Percentiles rank a stretch among this genome's conserved stretches.
These are phyloP conservation scores for Blastobotrys indianensis DNA, from an alignment of 1,139 yeast genomes.

Conservation along the genomic window DNA sequence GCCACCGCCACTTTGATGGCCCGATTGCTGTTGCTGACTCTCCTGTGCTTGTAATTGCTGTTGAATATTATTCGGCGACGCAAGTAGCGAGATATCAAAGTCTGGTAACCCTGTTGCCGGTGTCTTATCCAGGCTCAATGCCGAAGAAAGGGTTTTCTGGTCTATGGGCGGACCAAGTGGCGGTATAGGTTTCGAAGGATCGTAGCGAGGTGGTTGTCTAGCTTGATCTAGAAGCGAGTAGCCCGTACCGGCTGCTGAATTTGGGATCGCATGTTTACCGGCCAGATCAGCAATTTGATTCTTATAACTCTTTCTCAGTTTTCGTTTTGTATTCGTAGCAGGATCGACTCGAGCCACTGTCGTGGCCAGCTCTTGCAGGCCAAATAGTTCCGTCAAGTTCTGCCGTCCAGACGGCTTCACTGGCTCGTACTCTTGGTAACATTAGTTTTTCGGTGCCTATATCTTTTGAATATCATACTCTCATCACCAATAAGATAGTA, in stretches of 20 bases:
- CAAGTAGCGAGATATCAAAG: constrained; percentile 47
- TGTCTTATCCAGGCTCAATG: constrained; percentile 60
- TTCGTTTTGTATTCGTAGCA: constrained; percentile 85
- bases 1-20: no score
- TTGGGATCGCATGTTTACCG: constrained; percentile 61
- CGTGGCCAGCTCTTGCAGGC: constrained; percentile 59
- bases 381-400: constrained; percentile 64
- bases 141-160: constrained; percentile 43
- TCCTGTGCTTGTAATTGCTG: constrained; percentile 3
- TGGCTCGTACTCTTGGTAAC: constrained; percentile 11
- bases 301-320: constrained; percentile 86
- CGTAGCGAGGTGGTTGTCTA: constrained; percentile 25
- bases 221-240: constrained; percentile 31
- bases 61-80: constrained; percentile 4
- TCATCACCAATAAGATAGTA: constrained; percentile 2
- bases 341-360: constrained; percentile 85
- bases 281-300: constrained; percentile 84
- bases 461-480: background rate
- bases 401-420: constrained; percentile 61
- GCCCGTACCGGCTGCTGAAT: constrained; percentile 29
- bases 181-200: constrained; percentile 20
- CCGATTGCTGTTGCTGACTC: background rate
- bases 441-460: background rate
- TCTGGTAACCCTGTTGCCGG: constrained; percentile 74
- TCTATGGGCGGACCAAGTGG: constrained; percentile 39